Conservation (phyloP, 331 rosid genomes). For the Rosa hybrid region DNA sequence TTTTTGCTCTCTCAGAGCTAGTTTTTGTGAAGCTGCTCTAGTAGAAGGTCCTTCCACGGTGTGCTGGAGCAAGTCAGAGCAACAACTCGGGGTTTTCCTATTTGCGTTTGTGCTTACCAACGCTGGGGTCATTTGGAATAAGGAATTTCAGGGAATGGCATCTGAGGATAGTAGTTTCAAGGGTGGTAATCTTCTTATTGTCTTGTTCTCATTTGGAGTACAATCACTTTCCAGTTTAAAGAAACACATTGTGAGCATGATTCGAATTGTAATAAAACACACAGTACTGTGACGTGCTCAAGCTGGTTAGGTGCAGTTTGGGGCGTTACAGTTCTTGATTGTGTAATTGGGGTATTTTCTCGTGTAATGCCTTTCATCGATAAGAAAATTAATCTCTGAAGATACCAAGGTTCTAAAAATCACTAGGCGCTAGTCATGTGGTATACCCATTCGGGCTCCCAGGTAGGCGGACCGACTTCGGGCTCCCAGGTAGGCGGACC, state of each 20-base stretch:
- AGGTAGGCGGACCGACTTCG: no score
- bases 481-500: no score
- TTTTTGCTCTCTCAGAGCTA: constrained; percentile 83
- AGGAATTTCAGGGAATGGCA: constrained; percentile 59
- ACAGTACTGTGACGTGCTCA: no score
- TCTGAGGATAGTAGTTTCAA: constrained; percentile 52
- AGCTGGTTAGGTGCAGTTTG: constrained; percentile 4
- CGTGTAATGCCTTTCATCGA: no score
- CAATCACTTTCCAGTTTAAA: constrained; percentile 43
- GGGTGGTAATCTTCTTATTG: constrained; percentile 37
- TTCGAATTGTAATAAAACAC: no score
- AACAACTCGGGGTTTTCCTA: constrained; percentile 72
- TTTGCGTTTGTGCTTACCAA: constrained; percentile 72
- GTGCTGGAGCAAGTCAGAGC: constrained; percentile 63
- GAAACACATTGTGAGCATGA: no score
- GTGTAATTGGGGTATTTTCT: no score
- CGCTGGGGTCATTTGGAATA: constrained; percentile 49
- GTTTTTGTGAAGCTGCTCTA: constrained; percentile 58
- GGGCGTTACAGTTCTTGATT: no score
- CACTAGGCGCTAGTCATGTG: no score
- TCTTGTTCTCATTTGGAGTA: constrained; percentile 72
- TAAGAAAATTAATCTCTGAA: no score
- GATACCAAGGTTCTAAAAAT: no score
- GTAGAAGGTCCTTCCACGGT: constrained; percentile 74
- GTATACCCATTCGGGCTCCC: no score